A percentile compares a stretch with the other conserved stretches of the same genome.
These are phyloP conservation scores for Syncephalastrum racemosum DNA, from an alignment of 371 early-diverging fungal species.

Conservation along the genomic window DNA sequence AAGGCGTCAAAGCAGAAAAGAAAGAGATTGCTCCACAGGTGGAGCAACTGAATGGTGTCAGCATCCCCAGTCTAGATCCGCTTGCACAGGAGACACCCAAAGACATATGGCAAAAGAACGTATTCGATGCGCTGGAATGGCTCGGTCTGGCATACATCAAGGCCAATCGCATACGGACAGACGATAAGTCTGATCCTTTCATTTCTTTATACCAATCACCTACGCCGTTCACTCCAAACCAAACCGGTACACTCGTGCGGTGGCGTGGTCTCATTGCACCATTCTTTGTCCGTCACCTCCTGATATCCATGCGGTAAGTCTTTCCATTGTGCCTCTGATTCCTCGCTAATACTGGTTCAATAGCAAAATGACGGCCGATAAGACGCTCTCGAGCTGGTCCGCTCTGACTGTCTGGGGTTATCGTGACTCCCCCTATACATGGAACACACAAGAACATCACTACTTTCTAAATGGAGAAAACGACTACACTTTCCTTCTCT, in stretches of 20 bases:
- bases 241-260: slow-evolving; percentile 22
- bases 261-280: slow-evolving; percentile 42
- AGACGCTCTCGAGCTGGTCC: slow-evolving; percentile 48
- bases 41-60: slow-evolving; percentile 23
- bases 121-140: slow-evolving; percentile 60
- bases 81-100: slow-evolving; percentile 18
- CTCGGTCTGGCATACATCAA: slow-evolving; percentile 56
- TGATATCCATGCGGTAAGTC: slow-evolving; percentile 34
- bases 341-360: neutral
- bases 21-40: slow-evolving; percentile 19
- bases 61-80: slow-evolving; percentile 31
- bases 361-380: slow-evolving; percentile 30
- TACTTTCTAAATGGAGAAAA: slow-evolving; percentile 14
- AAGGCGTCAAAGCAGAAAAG: slow-evolving; percentile 11
- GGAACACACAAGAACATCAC: slow-evolving; percentile 56
- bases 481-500: slow-evolving; percentile 9
- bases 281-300: slow-evolving; percentile 24
- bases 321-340: slow-evolving; percentile 1
- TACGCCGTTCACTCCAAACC: slow-evolving; percentile 14
- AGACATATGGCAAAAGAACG: slow-evolving; percentile 34
- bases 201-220: slow-evolving; percentile 55
- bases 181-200: slow-evolving; percentile 48
- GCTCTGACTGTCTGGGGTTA: slow-evolving; percentile 65
- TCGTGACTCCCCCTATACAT: slow-evolving; percentile 65
- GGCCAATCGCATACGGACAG: slow-evolving; percentile 46